Evolutionary conservation across 257 asterid genomes (phyloP).

Genomic region (Agastache rugosa): DNA sequence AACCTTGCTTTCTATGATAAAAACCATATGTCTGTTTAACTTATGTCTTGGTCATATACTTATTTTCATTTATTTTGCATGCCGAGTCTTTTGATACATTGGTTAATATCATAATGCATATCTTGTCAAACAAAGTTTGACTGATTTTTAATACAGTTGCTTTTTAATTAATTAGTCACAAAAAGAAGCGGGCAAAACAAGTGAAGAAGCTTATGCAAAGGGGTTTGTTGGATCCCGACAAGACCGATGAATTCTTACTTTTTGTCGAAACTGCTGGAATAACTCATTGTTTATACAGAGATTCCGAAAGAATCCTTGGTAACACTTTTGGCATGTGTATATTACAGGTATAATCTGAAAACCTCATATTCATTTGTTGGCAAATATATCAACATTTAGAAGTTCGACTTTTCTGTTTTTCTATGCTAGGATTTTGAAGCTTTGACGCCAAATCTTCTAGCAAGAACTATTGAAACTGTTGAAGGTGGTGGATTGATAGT

Average conservation of each 20-base stretch:
- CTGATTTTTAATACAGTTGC: background rate
- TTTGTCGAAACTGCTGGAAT: slow-evolving; percentile 79
- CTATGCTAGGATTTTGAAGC: slow-evolving; percentile 85
- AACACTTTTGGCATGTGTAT: slow-evolving; percentile 98
- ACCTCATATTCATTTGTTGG: background rate
- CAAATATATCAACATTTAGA: background rate
- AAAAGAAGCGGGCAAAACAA: slow-evolving; percentile 83
- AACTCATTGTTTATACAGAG: slow-evolving; percentile 82
- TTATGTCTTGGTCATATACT: slow-evolving; percentile 11
- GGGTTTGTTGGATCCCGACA: slow-evolving; percentile 78
- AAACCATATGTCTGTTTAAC: background rate
- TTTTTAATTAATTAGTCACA: slow-evolving; percentile 61
- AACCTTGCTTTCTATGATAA: background rate
- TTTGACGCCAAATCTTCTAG: slow-evolving; percentile 97
- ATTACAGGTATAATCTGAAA: slow-evolving; percentile 66
- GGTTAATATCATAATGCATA: background rate
- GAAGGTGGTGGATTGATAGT: slow-evolving; percentile 98
- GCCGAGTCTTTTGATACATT: slow-evolving; percentile 18
- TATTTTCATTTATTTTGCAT: background rate
- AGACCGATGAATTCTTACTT: slow-evolving; percentile 75
- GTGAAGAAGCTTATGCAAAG: slow-evolving; percentile 70
- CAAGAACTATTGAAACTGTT: slow-evolving; percentile 98
- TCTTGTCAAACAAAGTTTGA: background rate
- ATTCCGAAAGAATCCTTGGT: slow-evolving; percentile 95
- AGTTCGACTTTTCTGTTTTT: slow-evolving; percentile 14